A percentile compares a stretch with the other conserved stretches of the same genome.
Evolutionary conservation across 2,329 filamentous ascomycete species (phyloP).

Genomic region (Colletotrichum sp.): DNA sequence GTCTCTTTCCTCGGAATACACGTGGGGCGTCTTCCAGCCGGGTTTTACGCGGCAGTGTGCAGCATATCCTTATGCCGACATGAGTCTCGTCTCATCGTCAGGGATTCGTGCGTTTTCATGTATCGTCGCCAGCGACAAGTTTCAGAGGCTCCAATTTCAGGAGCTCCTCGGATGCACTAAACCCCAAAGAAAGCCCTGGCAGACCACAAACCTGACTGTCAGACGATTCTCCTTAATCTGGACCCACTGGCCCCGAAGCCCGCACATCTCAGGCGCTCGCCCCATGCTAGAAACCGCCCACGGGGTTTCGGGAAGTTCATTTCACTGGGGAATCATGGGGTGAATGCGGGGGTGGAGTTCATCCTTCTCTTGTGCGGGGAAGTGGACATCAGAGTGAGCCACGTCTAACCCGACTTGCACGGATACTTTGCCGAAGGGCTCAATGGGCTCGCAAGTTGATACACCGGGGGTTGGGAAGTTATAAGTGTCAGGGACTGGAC

Average conservation of each 20-base stretch:
- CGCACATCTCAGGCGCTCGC: not conserved
- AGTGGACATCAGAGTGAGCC: not conserved
- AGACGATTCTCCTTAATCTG: not conserved
- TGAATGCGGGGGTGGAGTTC: not conserved
- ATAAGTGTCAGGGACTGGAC: not conserved
- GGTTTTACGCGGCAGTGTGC: not conserved
- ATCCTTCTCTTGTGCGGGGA: not conserved
- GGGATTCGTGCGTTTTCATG: not conserved
- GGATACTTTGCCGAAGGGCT: not conserved
- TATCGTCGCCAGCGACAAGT: not conserved
- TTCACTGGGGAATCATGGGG: not conserved
- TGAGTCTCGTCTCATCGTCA: accelerated
- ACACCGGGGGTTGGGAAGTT: not conserved
- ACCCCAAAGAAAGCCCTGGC: not conserved
- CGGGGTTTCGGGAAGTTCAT: not conserved
- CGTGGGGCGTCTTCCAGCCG: accelerated
- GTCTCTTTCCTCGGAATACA: not conserved
- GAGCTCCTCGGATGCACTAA: not conserved
- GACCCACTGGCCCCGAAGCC: not conserved
- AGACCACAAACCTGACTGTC: not conserved
- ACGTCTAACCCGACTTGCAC: not conserved
- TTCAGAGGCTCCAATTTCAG: not conserved
- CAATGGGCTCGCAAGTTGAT: not conserved
- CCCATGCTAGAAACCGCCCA: not conserved
- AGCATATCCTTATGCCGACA: not conserved